phyloP scores from a whole-genome alignment of 1,139 yeast species.

The Blastobotrys capitulatus region DNA sequence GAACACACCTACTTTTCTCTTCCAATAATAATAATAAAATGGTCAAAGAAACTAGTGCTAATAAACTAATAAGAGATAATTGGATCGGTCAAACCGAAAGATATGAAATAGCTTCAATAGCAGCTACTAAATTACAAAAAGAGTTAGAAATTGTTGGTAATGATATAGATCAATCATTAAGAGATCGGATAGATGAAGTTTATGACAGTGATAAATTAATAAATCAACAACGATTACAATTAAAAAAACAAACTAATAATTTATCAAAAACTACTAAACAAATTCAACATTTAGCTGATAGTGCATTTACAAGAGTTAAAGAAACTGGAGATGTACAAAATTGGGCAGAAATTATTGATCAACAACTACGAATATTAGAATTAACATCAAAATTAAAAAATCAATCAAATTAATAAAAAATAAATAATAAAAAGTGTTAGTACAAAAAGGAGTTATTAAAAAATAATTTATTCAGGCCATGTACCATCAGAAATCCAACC shows the following conservation, averaged over 20 bases:
- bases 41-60: conserved; percentile 25
- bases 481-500: conserved; percentile 52
- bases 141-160: conserved; percentile 20
- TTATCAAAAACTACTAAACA: conserved; percentile 20
- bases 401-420: neutral
- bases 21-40: neutral
- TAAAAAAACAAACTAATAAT: conserved; percentile 17
- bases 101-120: conserved; percentile 22
- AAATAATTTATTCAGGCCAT: conserved; percentile 29
- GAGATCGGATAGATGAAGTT: conserved; percentile 24
- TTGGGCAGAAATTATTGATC: conserved; percentile 45
- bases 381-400: conserved; percentile 19
- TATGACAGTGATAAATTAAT: conserved; percentile 24
- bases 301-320: conserved; percentile 22
- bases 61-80: conserved; percentile 28
- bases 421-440: no score
- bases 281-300: conserved; percentile 18
- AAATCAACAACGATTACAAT: conserved; percentile 21
- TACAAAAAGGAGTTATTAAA: neutral
- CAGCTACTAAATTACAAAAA: conserved; percentile 16
- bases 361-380: conserved; percentile 45
- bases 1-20: neutral
- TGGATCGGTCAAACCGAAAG: conserved; percentile 30
- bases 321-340: conserved; percentile 40
- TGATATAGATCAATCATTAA: conserved; percentile 25